A percentile compares a stretch with the other conserved stretches of the same genome.
phyloP scores from a whole-genome alignment of 345 rosid species.

The Euphorbia peplus region DNA sequence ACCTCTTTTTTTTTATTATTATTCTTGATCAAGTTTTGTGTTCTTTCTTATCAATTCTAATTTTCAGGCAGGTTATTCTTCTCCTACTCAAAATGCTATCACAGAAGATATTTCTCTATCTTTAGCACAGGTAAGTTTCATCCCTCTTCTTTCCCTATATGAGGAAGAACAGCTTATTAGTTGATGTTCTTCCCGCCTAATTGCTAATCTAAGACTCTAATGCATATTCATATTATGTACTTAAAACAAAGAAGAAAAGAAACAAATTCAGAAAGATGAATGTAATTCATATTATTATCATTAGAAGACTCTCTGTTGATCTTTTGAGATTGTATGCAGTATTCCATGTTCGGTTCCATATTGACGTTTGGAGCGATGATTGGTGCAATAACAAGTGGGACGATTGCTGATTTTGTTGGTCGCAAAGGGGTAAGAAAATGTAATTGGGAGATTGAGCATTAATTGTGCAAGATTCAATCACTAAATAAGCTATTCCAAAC shows the following conservation, averaged over 20 bases:
- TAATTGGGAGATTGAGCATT: not conserved
- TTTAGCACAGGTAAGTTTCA: conserved; percentile 53
- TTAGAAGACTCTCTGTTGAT: too few relatives aligned
- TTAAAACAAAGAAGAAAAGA: too few relatives aligned
- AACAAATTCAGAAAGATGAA: too few relatives aligned
- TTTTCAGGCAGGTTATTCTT: conserved; percentile 82
- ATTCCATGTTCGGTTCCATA: conserved; percentile 79
- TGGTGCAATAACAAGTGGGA: conserved; percentile 87
- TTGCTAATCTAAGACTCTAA: too few relatives aligned
- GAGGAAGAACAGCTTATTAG: too few relatives aligned
- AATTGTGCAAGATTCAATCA: not conserved
- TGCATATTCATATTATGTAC: too few relatives aligned
- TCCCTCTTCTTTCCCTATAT: not conserved
- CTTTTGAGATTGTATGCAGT: conserved; percentile 46
- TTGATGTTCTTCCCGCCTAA: too few relatives aligned
- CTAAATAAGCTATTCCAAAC: not conserved
- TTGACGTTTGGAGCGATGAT: conserved; percentile 92
- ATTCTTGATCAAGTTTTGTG: too few relatives aligned
- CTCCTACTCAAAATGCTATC: conserved; percentile 82
- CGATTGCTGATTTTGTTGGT: conserved; percentile 74
- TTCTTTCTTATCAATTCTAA: not conserved
- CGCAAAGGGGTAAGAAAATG: conserved; percentile 69
- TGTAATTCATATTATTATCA: too few relatives aligned
- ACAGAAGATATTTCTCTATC: conserved; percentile 62
- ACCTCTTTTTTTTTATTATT: not conserved